These are phyloP conservation scores for Solanum commersonii DNA, from an alignment of 257 asterid species.

Conservation along the genomic window DNA sequence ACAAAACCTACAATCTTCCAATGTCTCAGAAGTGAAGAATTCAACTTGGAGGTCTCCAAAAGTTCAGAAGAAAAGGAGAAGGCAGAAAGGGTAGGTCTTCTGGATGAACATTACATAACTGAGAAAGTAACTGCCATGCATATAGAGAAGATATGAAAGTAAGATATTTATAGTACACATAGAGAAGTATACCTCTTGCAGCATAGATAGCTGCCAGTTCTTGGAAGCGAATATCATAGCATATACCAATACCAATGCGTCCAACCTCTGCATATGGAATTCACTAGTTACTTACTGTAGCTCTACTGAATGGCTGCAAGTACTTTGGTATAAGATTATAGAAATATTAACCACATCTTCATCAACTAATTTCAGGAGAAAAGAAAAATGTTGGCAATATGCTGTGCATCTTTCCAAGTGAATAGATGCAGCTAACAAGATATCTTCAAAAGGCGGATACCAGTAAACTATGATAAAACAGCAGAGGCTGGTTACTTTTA, in stretches of 20 bases:
- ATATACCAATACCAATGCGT: slow-evolving; percentile 79
- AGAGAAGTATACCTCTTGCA: slow-evolving; percentile 49
- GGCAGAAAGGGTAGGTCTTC: neutral
- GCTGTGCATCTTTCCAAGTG: neutral
- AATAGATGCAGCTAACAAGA: neutral
- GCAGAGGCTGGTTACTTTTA: neutral
- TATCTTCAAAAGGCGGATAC: neutral
- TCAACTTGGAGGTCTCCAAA: neutral
- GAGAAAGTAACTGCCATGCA: neutral
- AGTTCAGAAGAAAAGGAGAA: neutral
- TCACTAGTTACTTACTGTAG: neutral
- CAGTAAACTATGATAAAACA: neutral
- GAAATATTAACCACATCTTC: neutral
- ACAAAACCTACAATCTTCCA: neutral
- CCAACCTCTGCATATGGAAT: slow-evolving; percentile 59
- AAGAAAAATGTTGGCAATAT: neutral
- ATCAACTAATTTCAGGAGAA: neutral
- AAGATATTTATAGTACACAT: neutral
- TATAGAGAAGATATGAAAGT: neutral
- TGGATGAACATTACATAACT: neutral
- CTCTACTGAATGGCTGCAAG: neutral
- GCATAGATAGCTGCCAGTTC: slow-evolving; percentile 84
- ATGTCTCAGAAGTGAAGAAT: neutral
- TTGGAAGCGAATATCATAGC: slow-evolving; percentile 80
- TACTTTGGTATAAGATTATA: neutral